These are phyloP conservation scores for Solanum bukasovii DNA, from an alignment of 257 asterid species.

Conservation along the genomic window DNA sequence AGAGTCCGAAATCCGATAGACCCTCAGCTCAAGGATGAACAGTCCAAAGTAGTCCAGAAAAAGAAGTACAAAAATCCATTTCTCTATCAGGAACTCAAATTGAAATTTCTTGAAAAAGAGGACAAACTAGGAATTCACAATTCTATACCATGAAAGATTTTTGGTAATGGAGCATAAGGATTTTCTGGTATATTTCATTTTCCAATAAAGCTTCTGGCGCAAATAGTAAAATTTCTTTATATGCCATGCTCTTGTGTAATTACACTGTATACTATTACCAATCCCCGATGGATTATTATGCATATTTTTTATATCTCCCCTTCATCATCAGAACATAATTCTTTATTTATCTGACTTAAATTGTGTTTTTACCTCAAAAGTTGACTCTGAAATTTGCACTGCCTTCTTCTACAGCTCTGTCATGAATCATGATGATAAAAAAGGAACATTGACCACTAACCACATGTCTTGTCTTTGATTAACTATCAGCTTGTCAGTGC, in stretches of 20 bases:
- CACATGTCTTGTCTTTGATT: background rate
- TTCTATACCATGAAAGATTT: background rate
- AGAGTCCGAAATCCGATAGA: background rate
- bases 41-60: background rate
- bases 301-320: background rate
- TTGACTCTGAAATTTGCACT: background rate
- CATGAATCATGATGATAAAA: background rate
- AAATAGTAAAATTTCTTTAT: background rate
- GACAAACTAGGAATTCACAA: background rate
- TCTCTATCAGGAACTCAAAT: background rate
- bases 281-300: background rate
- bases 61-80: background rate
- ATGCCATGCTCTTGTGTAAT: background rate
- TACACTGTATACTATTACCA: background rate
- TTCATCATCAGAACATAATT: background rate
- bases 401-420: background rate
- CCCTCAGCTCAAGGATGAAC: background rate
- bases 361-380: background rate
- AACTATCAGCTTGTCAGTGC: slow-evolving; percentile 60
- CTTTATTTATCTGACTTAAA: background rate
- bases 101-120: background rate
- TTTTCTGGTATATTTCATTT: background rate
- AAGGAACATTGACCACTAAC: background rate
- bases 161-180: background rate
- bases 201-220: background rate